Conservation (phyloP, 441 rosid species). For the Brassica balearica region DNA sequence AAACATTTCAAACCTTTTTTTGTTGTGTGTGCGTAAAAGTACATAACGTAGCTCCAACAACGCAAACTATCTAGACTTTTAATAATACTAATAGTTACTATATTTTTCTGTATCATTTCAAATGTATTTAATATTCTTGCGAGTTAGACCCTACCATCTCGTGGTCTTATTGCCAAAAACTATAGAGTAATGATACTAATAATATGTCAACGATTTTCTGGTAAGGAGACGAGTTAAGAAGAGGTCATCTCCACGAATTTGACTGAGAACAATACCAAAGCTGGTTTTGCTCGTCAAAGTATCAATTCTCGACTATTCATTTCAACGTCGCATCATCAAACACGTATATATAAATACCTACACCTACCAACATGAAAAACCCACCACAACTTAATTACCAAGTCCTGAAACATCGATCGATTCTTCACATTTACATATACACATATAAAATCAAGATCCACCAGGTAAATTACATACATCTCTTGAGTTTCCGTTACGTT, state of each 20-base stretch:
- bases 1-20: no score
- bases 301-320: slow-evolving; percentile 31
- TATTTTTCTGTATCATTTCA: slow-evolving; percentile 16
- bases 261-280: slow-evolving; percentile 36
- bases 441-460: slow-evolving; percentile 32
- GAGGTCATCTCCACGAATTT: slow-evolving; percentile 38
- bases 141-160: slow-evolving; percentile 41
- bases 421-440: slow-evolving; percentile 17
- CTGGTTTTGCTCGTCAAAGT: slow-evolving; percentile 30
- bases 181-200: not conserved
- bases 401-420: slow-evolving; percentile 22
- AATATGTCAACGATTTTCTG: slow-evolving; percentile 44
- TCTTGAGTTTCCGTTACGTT: not conserved
- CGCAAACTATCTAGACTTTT: no score
- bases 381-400: slow-evolving; percentile 30
- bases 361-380: slow-evolving; percentile 34
- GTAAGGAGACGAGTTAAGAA: slow-evolving; percentile 21
- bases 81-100: no score
- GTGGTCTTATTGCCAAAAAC: slow-evolving; percentile 7
- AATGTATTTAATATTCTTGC: slow-evolving; percentile 22
- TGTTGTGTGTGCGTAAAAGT: no score
- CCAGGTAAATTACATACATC: slow-evolving; percentile 26
- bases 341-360: slow-evolving; percentile 41
- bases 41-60: no score
- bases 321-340: slow-evolving; percentile 36